Evolutionary conservation across 148 eudicot genomes (phyloP).

Genomic region (Talinum fruticosum): DNA sequence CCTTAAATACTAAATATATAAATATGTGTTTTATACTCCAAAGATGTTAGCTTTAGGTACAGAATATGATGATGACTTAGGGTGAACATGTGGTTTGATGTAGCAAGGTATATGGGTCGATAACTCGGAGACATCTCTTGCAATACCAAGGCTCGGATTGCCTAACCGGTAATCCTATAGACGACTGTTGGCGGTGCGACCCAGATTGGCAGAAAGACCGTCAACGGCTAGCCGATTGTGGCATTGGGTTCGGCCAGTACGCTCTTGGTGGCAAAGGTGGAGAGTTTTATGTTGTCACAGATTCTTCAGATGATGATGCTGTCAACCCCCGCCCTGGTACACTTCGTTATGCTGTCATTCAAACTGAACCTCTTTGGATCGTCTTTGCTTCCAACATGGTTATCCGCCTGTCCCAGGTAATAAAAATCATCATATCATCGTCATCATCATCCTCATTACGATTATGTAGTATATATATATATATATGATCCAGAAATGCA

Average conservation of each 20-base stretch:
- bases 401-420: constrained; percentile 58
- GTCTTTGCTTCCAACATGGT: constrained; percentile 73
- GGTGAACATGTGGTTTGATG: not conserved
- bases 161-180: constrained; percentile 75
- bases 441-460: not conserved
- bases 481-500: too few relatives aligned
- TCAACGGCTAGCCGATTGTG: constrained; percentile 80
- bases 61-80: not conserved
- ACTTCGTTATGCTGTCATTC: constrained; percentile 79
- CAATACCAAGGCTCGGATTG: constrained; percentile 43
- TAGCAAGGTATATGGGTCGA: constrained; percentile 69
- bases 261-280: constrained; percentile 88
- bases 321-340: constrained; percentile 80
- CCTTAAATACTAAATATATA: too few relatives aligned
- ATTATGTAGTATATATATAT: too few relatives aligned
- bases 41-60: not conserved
- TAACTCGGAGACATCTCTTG: constrained; percentile 57
- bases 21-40: not conserved
- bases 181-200: constrained; percentile 95
- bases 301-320: constrained; percentile 66
- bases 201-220: constrained; percentile 73
- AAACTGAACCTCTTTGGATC: constrained; percentile 80
- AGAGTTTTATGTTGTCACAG: constrained; percentile 73
- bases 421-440: not conserved
- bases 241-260: constrained; percentile 80